Evolutionary conservation across 2,329 filamentous ascomycete genomes (phyloP).

Genomic region (Pestalotiopsis fici): DNA sequence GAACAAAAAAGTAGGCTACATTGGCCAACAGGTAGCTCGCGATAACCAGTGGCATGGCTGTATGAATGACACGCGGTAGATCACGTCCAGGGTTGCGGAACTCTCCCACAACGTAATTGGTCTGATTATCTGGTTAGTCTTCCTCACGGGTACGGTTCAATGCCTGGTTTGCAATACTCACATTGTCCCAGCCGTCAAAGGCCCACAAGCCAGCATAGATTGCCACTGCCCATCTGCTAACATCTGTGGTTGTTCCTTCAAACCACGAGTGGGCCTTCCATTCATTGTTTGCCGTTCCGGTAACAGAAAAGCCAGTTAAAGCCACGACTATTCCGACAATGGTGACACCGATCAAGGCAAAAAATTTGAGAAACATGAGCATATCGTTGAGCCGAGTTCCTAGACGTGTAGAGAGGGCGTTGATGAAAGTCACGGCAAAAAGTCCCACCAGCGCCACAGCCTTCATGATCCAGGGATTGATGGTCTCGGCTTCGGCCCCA

Average conservation of each 20-base stretch:
- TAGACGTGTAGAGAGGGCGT: slow-evolving; percentile 87
- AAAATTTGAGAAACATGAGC: slow-evolving; percentile 97
- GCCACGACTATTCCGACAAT: slow-evolving; percentile 89
- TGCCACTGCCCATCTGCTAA: slow-evolving; percentile 89
- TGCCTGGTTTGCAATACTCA: slow-evolving; percentile 44
- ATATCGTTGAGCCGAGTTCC: slow-evolving; percentile 86
- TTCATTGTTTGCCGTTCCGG: slow-evolving; percentile 73
- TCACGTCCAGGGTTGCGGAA: slow-evolving; percentile 91
- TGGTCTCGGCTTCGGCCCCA: slow-evolving; percentile 79
- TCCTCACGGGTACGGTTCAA: background rate
- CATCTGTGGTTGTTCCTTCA: slow-evolving; percentile 75
- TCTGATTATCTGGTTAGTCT: slow-evolving; percentile 52
- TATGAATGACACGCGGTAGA: slow-evolving; percentile 92
- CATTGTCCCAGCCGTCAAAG: slow-evolving; percentile 98
- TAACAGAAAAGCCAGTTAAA: slow-evolving; percentile 76
- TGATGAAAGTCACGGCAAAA: slow-evolving; percentile 76
- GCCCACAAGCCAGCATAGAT: slow-evolving; percentile 96
- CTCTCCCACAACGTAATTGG: slow-evolving; percentile 96
- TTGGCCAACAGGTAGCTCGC: slow-evolving; percentile 89
- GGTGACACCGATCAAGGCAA: slow-evolving; percentile 84
- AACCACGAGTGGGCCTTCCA: slow-evolving; percentile 94
- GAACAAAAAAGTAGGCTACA: slow-evolving; percentile 89
- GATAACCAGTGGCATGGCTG: slow-evolving; percentile 93
- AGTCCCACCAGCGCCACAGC: slow-evolving; percentile 78
- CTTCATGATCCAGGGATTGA: slow-evolving; percentile 90